These are phyloP conservation scores for Aspergillus uvarum DNA, from an alignment of 2,329 filamentous ascomycete species.

Conservation along the genomic window DNA sequence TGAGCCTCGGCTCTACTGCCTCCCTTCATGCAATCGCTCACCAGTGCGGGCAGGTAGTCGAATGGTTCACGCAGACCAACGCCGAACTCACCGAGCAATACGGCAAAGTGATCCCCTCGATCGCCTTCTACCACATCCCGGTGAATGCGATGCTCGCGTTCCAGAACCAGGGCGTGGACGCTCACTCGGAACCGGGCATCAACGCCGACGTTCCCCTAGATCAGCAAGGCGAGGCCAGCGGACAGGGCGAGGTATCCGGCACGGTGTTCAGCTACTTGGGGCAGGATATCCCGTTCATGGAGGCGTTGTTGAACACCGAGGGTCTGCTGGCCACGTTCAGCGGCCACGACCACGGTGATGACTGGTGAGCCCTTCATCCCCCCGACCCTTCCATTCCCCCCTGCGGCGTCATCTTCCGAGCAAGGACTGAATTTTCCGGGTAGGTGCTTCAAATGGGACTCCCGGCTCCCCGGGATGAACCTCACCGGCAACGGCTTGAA, in stretches of 20 bases:
- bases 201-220: slow-evolving; percentile 45
- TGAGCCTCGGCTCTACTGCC: no score
- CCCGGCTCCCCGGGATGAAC: slow-evolving; percentile 27
- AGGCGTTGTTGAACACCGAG: slow-evolving; percentile 54
- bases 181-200: slow-evolving; percentile 47
- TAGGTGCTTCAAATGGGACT: slow-evolving; percentile 45
- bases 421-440: background rate
- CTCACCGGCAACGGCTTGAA: slow-evolving; percentile 46
- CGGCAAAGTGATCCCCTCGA: slow-evolving; percentile 45
- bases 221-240: slow-evolving; percentile 23
- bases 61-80: slow-evolving; percentile 47
- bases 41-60: slow-evolving; percentile 26
- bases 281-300: slow-evolving; percentile 63
- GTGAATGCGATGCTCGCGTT: slow-evolving; percentile 43
- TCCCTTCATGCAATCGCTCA: background rate
- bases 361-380: slow-evolving; percentile 56
- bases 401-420: background rate
- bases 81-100: slow-evolving; percentile 30
- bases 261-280: slow-evolving; percentile 34
- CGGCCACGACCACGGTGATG: slow-evolving; percentile 66
- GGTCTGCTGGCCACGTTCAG: slow-evolving; percentile 61
- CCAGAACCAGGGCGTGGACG: slow-evolving; percentile 46
- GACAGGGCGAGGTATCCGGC: background rate
- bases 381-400: background rate
- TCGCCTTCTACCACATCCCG: slow-evolving; percentile 59